These are phyloP conservation scores for Porphyrellus cyaneotinctus DNA, from an alignment of 768 basidiomycete species.

Conservation along the genomic window DNA sequence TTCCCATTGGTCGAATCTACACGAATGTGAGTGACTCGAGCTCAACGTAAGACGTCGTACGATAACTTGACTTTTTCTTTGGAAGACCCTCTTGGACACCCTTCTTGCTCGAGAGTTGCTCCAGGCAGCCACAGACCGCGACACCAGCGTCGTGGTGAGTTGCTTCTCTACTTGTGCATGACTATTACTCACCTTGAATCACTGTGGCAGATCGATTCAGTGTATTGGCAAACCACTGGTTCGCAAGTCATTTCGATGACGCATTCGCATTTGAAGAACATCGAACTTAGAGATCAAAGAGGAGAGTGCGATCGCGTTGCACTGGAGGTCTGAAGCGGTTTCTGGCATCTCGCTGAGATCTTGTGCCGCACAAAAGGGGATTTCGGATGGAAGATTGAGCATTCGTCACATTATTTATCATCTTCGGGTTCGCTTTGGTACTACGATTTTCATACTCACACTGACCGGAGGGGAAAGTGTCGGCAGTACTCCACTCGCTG, in stretches of 20 bases:
- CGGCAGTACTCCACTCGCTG: too few species aligned
- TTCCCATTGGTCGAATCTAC: slow-evolving; percentile 41
- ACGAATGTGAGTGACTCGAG: slow-evolving; percentile 39
- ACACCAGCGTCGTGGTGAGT: not conserved
- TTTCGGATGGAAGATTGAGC: too few species aligned
- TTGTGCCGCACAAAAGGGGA: too few species aligned
- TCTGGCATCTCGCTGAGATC: too few species aligned
- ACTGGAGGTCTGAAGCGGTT: too few species aligned
- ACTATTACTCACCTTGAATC: not conserved
- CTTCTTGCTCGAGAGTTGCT: slow-evolving; percentile 5
- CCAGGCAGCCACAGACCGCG: not conserved
- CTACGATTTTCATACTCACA: too few species aligned
- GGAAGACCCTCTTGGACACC: slow-evolving; percentile 9
- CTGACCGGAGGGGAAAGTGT: too few species aligned
- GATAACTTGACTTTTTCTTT: not conserved
- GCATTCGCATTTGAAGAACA: not conserved
- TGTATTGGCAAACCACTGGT: not conserved
- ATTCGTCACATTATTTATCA: too few species aligned
- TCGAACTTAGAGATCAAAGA: not conserved
- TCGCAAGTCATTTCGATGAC: not conserved
- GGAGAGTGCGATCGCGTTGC: not conserved
- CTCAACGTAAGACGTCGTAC: not conserved
- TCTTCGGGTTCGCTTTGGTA: too few species aligned
- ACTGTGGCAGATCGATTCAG: not conserved
- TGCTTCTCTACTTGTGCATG: not conserved